phyloP scores from a whole-genome alignment of 2,329 filamentous ascomycete genomes.

The Coniochaeta sp. region DNA sequence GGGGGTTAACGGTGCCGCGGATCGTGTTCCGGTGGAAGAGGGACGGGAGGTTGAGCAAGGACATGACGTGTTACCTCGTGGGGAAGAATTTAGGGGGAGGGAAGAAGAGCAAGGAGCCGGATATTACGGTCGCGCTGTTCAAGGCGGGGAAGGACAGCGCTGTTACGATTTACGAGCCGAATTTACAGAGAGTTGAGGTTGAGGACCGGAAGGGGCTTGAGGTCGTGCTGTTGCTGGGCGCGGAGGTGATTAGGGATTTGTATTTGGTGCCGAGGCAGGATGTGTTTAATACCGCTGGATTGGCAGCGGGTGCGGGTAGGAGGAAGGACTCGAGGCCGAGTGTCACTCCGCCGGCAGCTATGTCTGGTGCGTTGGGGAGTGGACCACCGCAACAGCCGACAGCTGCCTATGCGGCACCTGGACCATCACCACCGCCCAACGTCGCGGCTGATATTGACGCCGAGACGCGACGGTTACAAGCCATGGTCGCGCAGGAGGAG shows the following conservation, averaged over 20 bases:
- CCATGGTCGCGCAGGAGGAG: slow-evolving; percentile 45
- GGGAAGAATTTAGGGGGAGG: slow-evolving; percentile 62
- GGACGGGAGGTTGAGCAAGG: slow-evolving; percentile 78
- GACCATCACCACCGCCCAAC: slow-evolving; percentile 19
- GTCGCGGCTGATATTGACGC: slow-evolving; percentile 50
- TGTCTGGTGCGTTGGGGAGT: slow-evolving; percentile 34
- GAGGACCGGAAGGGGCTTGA: slow-evolving; percentile 93
- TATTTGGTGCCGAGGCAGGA: slow-evolving; percentile 61
- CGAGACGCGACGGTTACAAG: slow-evolving; percentile 68
- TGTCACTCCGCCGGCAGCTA: slow-evolving; percentile 19
- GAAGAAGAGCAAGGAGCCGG: slow-evolving; percentile 82
- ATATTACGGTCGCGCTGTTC: slow-evolving; percentile 91
- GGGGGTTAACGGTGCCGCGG: slow-evolving; percentile 61
- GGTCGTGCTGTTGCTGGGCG: slow-evolving; percentile 62
- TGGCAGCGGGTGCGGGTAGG: slow-evolving; percentile 17
- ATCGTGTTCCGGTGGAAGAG: slow-evolving; percentile 84
- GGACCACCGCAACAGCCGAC: slow-evolving; percentile 11
- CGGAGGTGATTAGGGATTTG: slow-evolving; percentile 59
- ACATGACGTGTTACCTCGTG: slow-evolving; percentile 81
- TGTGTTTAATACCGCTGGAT: slow-evolving; percentile 62
- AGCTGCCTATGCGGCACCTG: slow-evolving; percentile 11
- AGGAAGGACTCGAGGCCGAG: slow-evolving; percentile 37
- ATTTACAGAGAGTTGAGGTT: slow-evolving; percentile 81
- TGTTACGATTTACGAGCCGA: slow-evolving; percentile 88
- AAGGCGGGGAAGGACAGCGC: slow-evolving; percentile 55